These are phyloP conservation scores for Neoboletus subvelutipes DNA, from an alignment of 768 basidiomycete species.

Conservation along the genomic window DNA sequence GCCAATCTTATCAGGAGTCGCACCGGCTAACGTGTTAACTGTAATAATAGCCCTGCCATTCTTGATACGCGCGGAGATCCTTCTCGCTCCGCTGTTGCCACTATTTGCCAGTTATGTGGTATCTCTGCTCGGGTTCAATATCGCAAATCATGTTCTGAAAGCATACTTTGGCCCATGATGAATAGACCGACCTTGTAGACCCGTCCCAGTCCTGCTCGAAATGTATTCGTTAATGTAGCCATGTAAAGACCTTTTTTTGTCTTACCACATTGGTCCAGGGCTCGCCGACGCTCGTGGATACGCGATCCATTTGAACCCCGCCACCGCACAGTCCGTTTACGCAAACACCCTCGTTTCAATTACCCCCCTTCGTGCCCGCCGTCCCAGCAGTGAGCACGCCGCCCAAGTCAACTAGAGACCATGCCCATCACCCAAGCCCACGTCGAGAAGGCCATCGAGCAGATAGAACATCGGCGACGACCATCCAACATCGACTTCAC, in stretches of 20 bases:
- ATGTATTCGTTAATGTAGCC: slow-evolving; percentile 13
- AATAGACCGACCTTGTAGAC: background rate
- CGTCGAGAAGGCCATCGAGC: slow-evolving; percentile 36
- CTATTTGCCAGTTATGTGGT: slow-evolving; percentile 83
- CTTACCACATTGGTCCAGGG: background rate
- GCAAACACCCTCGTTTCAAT: slow-evolving; percentile 9
- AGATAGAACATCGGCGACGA: slow-evolving; percentile 42
- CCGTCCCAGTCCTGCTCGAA: background rate
- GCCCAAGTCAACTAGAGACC: slow-evolving; percentile 9
- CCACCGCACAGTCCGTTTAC: slow-evolving; percentile 17
- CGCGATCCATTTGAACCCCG: slow-evolving; percentile 31
- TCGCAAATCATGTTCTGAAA: slow-evolving; percentile 76
- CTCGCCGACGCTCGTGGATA: background rate
- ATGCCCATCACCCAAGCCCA: slow-evolving; percentile 38
- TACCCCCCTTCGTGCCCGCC: slow-evolving; percentile 2
- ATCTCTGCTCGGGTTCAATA: slow-evolving; percentile 88
- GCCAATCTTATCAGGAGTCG: slow-evolving; percentile 16
- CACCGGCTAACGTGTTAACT: slow-evolving; percentile 9
- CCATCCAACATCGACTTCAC: slow-evolving; percentile 83
- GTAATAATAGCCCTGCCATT: slow-evolving; percentile 78
- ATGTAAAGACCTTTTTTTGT: slow-evolving; percentile 6
- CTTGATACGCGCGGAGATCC: slow-evolving; percentile 82
- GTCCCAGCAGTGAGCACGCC: background rate
- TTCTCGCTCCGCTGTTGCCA: slow-evolving; percentile 88
- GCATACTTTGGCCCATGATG: slow-evolving; percentile 68